phyloP scores from a whole-genome alignment of 1,284 basidiomycete genomes.

The Grifola frondosa region DNA sequence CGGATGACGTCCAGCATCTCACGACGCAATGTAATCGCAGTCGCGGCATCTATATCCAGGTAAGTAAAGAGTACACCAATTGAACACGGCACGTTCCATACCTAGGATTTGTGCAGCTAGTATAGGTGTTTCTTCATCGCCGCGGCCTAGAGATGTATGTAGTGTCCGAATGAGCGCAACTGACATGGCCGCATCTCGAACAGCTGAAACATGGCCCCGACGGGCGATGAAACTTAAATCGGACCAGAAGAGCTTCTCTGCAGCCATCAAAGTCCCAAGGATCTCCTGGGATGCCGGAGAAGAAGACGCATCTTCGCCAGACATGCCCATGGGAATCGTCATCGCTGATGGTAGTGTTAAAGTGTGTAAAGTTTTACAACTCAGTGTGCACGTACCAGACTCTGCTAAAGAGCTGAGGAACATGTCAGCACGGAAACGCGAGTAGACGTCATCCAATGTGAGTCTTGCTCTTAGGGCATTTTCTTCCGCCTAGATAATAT shows the following conservation, averaged over 20 bases:
- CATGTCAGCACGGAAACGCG: slow-evolving; percentile 79
- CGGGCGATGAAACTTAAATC: slow-evolving; percentile 58
- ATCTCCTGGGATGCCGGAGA: slow-evolving; percentile 60
- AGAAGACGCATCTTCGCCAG: slow-evolving; percentile 43
- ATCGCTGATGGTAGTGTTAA: slow-evolving; percentile 57
- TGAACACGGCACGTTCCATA: slow-evolving; percentile 34
- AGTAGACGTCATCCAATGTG: slow-evolving; percentile 72
- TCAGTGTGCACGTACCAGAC: slow-evolving; percentile 73
- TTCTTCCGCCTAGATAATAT: slow-evolving; percentile 59
- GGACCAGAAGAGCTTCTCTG: slow-evolving; percentile 70
- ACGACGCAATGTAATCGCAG: slow-evolving; percentile 75
- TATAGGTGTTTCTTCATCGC: slow-evolving; percentile 46
- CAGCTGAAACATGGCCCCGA: slow-evolving; percentile 64
- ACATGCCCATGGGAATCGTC: slow-evolving; percentile 79
- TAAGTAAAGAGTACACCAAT: neutral
- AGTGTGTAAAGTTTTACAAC: too few relatives aligned
- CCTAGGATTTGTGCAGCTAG: slow-evolving; percentile 68
- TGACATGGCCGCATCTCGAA: slow-evolving; percentile 72
- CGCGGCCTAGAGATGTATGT: slow-evolving; percentile 75
- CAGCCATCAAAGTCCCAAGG: slow-evolving; percentile 56
- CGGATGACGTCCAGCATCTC: slow-evolving; percentile 75
- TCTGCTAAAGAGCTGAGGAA: slow-evolving; percentile 85
- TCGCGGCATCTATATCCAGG: slow-evolving; percentile 55
- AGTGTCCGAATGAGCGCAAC: slow-evolving; percentile 73
- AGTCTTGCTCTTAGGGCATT: slow-evolving; percentile 72